Evolutionary conservation across 768 basidiomycete genomes (phyloP), one percentile per base, ranked within the genome.

Genomic region (Tulasnella sp.): DNA sequence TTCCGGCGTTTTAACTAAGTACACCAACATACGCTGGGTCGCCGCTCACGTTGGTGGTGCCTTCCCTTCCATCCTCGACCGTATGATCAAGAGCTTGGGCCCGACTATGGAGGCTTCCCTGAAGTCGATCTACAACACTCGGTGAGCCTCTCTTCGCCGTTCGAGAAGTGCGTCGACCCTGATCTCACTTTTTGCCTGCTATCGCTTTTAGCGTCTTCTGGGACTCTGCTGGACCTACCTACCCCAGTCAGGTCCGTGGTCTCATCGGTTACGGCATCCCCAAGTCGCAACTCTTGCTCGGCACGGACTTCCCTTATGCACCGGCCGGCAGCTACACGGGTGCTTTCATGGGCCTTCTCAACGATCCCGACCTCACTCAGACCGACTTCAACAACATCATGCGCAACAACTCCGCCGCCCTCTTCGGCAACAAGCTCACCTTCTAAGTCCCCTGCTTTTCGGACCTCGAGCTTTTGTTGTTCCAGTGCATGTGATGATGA

Each of bases 191-290:
- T 6, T 37, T 42, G 70, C 70, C 15, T 37, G 7, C 40, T 20
- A 23, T 42, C 42, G 42, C 42, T 42, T 23, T 29, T 20, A 40
- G 39, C 39, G 16, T 74, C 35, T 74, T 46, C 46, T 77, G 77
- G 77, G 77, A 77, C 77, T 73, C 67, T 39, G 77, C 77, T 32
- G 77, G 77, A 77, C 77, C 77, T 10, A 77, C 77, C 18, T 77
- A 77, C 32, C 71, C 71, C 67, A 51, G 32, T 35, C 77, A 77
- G 42, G 69, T 77, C 71, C 40, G 70, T 44, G 77, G 77, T 40
- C 37, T 77, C 7, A 0, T 20, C 9, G 77, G 77, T 44, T 77
- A 77, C 35, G 77, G 55, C 9, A 77, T 77, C 77, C 77, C 77
- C 55, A 51, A 23, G 3, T 77, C 77, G 18, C 77, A 77, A 40